These are phyloP conservation scores for Cornus florida DNA, from an alignment of 148 eudicot genomes.

Conservation along the genomic window DNA sequence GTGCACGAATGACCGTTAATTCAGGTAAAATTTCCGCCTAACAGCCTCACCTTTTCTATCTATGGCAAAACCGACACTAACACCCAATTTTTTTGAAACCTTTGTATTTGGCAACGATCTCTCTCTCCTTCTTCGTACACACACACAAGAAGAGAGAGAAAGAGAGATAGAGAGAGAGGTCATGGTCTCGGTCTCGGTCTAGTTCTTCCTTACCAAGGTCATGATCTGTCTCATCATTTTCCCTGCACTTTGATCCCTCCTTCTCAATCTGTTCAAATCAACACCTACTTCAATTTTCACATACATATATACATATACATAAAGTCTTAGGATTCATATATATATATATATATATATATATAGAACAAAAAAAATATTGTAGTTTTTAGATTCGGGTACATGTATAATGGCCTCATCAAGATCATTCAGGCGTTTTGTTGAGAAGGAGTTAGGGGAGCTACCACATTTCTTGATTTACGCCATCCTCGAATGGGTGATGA, in stretches of 20 bases:
- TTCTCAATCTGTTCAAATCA: constrained; percentile 5
- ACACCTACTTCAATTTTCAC: not conserved
- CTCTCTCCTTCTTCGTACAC: constrained; percentile 14
- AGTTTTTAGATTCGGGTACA: not conserved
- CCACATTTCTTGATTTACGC: constrained; percentile 73
- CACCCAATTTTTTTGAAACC: constrained; percentile 18
- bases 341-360: too few relatives aligned
- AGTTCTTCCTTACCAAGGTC: constrained; percentile 25
- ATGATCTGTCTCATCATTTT: constrained; percentile 27
- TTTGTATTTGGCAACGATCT: constrained; percentile 1
- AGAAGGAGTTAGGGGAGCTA: constrained; percentile 61
- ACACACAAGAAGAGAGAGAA: not conserved
- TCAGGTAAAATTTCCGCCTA: constrained; percentile 21
- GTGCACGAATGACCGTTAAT: constrained; percentile 36
- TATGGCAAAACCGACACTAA: constrained; percentile 13
- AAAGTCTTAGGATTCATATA: too few relatives aligned
- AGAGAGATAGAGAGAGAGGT: constrained; percentile 30
- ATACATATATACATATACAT: too few relatives aligned
- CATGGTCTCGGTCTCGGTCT: constrained; percentile 36
- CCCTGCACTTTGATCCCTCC: constrained; percentile 13
- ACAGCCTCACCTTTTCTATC: not conserved
- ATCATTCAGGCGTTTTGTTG: constrained; percentile 50
- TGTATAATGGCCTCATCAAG: constrained; percentile 22
- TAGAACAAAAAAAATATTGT: not conserved
- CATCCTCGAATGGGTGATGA: constrained; percentile 75